Percentiles rank a stretch among this genome's conserved stretches.
These are phyloP conservation scores for Colletotrichum sp. DNA, from an alignment of 2,329 filamentous ascomycete genomes.

Conservation along the genomic window DNA sequence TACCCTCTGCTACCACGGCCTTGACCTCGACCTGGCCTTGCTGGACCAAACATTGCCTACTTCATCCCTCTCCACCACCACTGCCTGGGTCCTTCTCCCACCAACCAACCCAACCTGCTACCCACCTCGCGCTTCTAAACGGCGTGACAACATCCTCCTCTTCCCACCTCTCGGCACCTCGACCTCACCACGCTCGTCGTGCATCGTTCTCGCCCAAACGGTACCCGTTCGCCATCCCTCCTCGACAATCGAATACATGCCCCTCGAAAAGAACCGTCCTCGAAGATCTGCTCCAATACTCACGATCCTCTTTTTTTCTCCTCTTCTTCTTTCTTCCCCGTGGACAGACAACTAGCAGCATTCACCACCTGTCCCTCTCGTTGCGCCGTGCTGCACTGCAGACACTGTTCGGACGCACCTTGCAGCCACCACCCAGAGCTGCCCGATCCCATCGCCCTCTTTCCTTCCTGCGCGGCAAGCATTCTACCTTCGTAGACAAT, in stretches of 20 bases:
- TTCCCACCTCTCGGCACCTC: conserved; percentile 4
- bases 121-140: conserved; percentile 12
- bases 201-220: neutral
- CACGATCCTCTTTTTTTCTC: neutral
- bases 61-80: neutral
- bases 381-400: neutral
- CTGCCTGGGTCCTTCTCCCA: neutral
- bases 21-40: neutral
- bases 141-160: conserved; percentile 17
- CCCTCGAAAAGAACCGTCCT: neutral
- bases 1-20: neutral
- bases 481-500: conserved; percentile 7
- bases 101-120: conserved; percentile 6
- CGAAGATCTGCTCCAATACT: neutral
- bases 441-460: neutral
- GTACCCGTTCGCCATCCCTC: neutral
- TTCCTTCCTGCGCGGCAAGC: neutral
- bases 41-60: neutral
- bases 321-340: neutral
- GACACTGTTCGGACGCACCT: neutral
- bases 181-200: conserved; percentile 3
- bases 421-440: neutral
- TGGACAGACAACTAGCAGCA: neutral
- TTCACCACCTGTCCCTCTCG: neutral
- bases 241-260: neutral